Evolutionary conservation across 2,329 filamentous ascomycete genomes (phyloP).

Genomic region (Neonectria faginata): DNA sequence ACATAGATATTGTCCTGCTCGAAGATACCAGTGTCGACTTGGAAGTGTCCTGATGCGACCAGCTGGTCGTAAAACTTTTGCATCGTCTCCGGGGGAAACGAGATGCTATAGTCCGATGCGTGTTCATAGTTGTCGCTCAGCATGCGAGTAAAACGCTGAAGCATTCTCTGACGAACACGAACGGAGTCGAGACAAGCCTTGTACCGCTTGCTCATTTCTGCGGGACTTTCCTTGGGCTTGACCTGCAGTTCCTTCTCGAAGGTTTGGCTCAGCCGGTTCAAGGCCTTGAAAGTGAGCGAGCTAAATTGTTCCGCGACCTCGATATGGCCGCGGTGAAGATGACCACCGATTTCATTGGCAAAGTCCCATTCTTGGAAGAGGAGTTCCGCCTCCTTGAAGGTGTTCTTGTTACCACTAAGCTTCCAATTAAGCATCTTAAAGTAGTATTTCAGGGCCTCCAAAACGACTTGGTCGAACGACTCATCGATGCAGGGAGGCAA

Average conservation of each 20-base stretch:
- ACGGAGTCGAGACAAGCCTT: constrained; percentile 96
- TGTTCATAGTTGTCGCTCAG: constrained; percentile 96
- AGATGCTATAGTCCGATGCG: constrained; percentile 92
- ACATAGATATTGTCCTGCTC: constrained; percentile 84
- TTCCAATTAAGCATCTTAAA: constrained; percentile 99
- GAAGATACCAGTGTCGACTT: constrained; percentile 78
- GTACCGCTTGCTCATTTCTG: constrained; percentile 97
- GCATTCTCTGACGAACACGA: constrained; percentile 92
- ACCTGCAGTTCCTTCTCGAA: constrained; percentile 92
- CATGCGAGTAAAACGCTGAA: constrained; percentile 94
- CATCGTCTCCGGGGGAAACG: constrained; percentile 73
- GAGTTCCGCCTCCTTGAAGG: constrained; percentile 98
- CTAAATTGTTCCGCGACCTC: constrained; percentile 98
- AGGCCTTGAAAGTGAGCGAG: constrained; percentile 90
- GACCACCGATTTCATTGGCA: constrained; percentile 90
- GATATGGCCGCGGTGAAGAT: constrained; percentile 92
- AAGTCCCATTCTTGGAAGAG: constrained; percentile 98
- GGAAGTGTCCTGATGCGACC: constrained; percentile 85
- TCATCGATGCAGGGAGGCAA: constrained; percentile 96
- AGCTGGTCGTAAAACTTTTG: constrained; percentile 85
- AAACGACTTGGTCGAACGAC: constrained; percentile 89
- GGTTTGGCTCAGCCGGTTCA: constrained; percentile 86
- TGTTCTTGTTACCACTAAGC: constrained; percentile 96
- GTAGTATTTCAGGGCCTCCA: constrained; percentile 96
- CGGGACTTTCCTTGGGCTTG: constrained; percentile 82